Evolutionary conservation across 331 rosid species (phyloP), one percentile per base, ranked within the genome.

Genomic region (Phaseolus coccineus): DNA sequence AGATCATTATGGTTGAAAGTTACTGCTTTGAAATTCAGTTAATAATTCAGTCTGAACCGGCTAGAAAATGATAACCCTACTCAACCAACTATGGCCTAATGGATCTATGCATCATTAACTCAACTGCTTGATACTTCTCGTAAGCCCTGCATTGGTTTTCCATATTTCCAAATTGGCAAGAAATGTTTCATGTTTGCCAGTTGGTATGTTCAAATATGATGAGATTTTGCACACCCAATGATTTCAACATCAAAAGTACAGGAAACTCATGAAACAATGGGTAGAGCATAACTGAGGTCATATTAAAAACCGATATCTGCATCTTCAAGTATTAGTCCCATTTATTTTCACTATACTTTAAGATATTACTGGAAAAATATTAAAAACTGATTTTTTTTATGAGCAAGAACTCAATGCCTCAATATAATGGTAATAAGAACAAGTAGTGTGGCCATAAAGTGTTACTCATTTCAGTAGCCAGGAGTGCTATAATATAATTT

Each of bases 91-190:
- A 27, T 56, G 2, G 7, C 74, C 63, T 69, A 53, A 33, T 28
- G 69, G 81, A 74, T 56, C 40, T 37, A 35, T 69, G 35, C 76
- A 28, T 75, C 77, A 65, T 19, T 76, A 52, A 37, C 74, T 71
- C 77, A 62, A 13, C 73, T 75, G 69, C 66, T 58, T 74, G 53
- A 67, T 55, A 42, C 37, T 66, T 69, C n/a, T 64, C 61, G 31
- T 77, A 74, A 73, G 77, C 77, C 40, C 13, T 66, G 48, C 63
- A 52, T 50, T 69, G 57, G 53, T 69, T 63, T 71, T 79, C 69
- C 62, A 30, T 22, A 68, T 51, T 47, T 67, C 57, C 28, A 31
- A 80, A 46, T 69, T 63, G 76, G 51, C 75, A 65, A 52, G 37
- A 47, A 9, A 61, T 28, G 48, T 83, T 31, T 73, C 59, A 39